Conservation (phyloP, 2,329 filamentous ascomycete species). For the Boeremia lycopersici region DNA sequence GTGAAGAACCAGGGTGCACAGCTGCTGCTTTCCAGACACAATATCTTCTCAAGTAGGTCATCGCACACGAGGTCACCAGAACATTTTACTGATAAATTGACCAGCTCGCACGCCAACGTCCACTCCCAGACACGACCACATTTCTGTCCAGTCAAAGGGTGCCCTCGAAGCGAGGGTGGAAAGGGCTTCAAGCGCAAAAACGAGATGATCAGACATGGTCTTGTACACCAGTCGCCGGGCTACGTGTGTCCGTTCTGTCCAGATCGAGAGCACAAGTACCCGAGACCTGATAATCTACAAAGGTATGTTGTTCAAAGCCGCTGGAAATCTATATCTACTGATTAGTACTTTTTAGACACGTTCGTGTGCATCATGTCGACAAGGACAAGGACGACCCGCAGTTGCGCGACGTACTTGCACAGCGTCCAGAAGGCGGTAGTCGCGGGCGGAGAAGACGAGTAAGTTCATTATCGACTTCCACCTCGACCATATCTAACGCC, state of each 20-base stretch:
- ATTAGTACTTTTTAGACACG: slow-evolving; percentile 67
- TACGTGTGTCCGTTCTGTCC: slow-evolving; percentile 97
- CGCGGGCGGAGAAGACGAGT: slow-evolving; percentile 77
- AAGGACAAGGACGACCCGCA: slow-evolving; percentile 85
- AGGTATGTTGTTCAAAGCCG: slow-evolving; percentile 62
- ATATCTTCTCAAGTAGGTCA: slow-evolving; percentile 72
- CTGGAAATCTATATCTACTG: not conserved
- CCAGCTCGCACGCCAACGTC: slow-evolving; percentile 73
- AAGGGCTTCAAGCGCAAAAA: slow-evolving; percentile 73
- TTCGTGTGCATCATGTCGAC: slow-evolving; percentile 88
- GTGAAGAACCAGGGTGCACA: slow-evolving; percentile 67
- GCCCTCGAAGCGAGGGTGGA: slow-evolving; percentile 64
- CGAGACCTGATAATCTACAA: slow-evolving; percentile 92
- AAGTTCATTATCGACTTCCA: not conserved
- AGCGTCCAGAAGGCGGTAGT: slow-evolving; percentile 82
- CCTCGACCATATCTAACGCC: not conserved
- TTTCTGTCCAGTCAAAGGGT: slow-evolving; percentile 65
- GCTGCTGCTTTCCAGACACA: slow-evolving; percentile 78
- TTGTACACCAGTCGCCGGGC: slow-evolving; percentile 92
- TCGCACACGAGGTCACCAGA: not conserved
- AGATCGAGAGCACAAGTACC: slow-evolving; percentile 91
- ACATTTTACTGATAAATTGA: not conserved
- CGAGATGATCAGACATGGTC: slow-evolving; percentile 75
- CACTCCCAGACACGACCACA: slow-evolving; percentile 68
- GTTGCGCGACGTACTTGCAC: slow-evolving; percentile 82